A percentile compares a stretch with the other conserved stretches of the same genome.
Conservation (phyloP, 352 stramenopile species). For the Phytophthora tentaculata region DNA sequence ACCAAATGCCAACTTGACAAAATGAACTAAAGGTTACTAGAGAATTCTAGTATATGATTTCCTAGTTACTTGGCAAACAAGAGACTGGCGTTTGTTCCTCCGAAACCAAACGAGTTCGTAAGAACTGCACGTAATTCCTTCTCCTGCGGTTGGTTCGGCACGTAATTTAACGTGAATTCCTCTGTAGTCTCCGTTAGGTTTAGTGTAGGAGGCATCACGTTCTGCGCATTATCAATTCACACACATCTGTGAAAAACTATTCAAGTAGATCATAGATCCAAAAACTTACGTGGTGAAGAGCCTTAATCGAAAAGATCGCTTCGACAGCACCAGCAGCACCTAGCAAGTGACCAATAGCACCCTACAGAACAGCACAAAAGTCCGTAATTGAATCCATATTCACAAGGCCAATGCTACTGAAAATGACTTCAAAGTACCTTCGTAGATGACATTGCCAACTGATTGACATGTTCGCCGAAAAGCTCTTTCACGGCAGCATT, state of each 20-base stretch:
- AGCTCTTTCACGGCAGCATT: conserved; percentile 91
- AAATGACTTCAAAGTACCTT: too few relatives aligned
- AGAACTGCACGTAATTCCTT: conserved; percentile 83
- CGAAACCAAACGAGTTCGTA: conserved; percentile 98
- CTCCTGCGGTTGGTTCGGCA: conserved; percentile 69
- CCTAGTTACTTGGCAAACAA: conserved; percentile 86
- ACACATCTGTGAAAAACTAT: too few relatives aligned
- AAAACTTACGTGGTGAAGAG: conserved; percentile 83
- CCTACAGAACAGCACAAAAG: conserved; percentile 33
- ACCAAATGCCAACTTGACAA: conserved; percentile 38
- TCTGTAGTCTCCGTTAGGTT: conserved; percentile 90
- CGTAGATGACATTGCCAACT: conserved; percentile 80
- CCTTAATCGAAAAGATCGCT: conserved; percentile 95
- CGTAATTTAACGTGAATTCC: conserved; percentile 89
- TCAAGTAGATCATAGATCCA: too few relatives aligned
- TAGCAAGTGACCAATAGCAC: conserved; percentile 94
- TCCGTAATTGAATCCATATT: too few relatives aligned
- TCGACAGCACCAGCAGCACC: conserved; percentile 97
- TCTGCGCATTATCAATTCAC: too few relatives aligned
- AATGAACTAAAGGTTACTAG: conserved; percentile 5
- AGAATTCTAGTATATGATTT: too few relatives aligned
- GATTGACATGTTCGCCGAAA: conserved; percentile 61
- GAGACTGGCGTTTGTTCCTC: conserved; percentile 94
- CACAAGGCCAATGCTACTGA: too few relatives aligned
- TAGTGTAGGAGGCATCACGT: conserved; percentile 93